Conservation (phyloP, 2,329 filamentous ascomycete genomes). For the Chaetomiaceae sp. region DNA sequence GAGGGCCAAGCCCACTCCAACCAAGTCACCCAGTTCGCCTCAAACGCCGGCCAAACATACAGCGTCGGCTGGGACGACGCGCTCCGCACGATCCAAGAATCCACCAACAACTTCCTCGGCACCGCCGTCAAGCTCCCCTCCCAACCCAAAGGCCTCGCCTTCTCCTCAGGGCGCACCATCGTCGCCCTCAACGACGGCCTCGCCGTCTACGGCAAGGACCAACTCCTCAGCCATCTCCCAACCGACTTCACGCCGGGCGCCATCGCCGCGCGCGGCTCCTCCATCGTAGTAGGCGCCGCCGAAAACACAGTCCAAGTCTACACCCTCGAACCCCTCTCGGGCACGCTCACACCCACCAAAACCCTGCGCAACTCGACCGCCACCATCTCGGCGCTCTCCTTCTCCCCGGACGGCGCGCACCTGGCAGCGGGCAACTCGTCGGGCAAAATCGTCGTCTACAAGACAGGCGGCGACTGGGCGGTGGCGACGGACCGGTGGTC, state of each 20-base stretch:
- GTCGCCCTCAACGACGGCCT: constrained; percentile 53
- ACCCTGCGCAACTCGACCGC: constrained; percentile 65
- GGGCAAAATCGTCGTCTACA: constrained; percentile 84
- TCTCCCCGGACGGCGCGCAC: constrained; percentile 70
- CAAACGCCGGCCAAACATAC: constrained; percentile 61
- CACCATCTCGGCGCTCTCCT: constrained; percentile 73
- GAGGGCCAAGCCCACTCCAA: constrained; percentile 82
- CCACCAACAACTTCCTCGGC: constrained; percentile 70
- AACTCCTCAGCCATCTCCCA: constrained; percentile 53
- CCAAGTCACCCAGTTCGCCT: constrained; percentile 73
- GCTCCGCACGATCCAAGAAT: constrained; percentile 70
- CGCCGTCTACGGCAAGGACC: constrained; percentile 54
- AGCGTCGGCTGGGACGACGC: constrained; percentile 94
- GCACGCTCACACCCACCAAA: constrained; percentile 45
- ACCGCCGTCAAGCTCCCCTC: constrained; percentile 61
- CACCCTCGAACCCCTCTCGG: constrained; percentile 52
- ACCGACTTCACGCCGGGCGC: constrained; percentile 63
- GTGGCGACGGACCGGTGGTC: constrained; percentile 72
- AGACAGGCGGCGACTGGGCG: constrained; percentile 54
- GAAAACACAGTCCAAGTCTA: constrained; percentile 74
- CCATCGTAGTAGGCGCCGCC: constrained; percentile 72
- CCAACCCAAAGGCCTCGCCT: constrained; percentile 73
- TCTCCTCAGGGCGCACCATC: constrained; percentile 47
- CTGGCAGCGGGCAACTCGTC: constrained; percentile 78
- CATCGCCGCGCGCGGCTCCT: constrained; percentile 62